Percentiles rank a stretch among this genome's conserved stretches.
Conservation (phyloP, 768 basidiomycete species). For the Hydnomerulius pinastri region DNA sequence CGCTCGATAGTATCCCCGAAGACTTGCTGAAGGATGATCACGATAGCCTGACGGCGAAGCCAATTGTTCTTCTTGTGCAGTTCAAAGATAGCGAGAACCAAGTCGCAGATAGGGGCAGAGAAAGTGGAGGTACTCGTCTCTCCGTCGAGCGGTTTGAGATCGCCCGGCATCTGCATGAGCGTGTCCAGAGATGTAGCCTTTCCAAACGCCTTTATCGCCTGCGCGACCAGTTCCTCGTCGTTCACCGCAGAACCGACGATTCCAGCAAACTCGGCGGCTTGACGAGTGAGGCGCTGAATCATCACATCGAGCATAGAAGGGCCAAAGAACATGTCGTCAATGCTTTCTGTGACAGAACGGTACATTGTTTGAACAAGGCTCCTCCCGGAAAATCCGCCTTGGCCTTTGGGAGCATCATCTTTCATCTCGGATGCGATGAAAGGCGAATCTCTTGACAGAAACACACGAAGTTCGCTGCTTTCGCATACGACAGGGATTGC, state of each 20-base stretch:
- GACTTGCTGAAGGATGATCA: conserved; percentile 94
- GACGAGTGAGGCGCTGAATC: conserved; percentile 85
- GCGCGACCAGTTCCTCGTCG: conserved; percentile 84
- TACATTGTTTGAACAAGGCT: conserved; percentile 87
- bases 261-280: conserved; percentile 88
- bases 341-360: conserved; percentile 88
- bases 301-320: conserved; percentile 96
- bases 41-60: conserved; percentile 92
- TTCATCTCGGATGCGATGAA: conserved; percentile 61
- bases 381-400: conserved; percentile 60
- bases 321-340: conserved; percentile 97
- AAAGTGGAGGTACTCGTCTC: conserved; percentile 90
- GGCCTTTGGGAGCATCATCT: conserved; percentile 41
- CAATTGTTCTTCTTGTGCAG: conserved; percentile 96
- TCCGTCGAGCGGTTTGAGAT: conserved; percentile 79
- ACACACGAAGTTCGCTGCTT: conserved; percentile 78
- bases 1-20: conserved; percentile 95
- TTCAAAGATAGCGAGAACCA: conserved; percentile 92
- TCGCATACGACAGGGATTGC: conserved; percentile 76
- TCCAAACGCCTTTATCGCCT: conserved; percentile 72
- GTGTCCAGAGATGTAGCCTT: conserved; percentile 67
- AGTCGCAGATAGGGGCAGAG: conserved; percentile 91
- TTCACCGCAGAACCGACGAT: conserved; percentile 76
- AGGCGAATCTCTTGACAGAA: conserved; percentile 87
- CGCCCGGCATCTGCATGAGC: conserved; percentile 71